phyloP scores from a whole-genome alignment of 129 eudicot genomes.

The Erigeron canadensis region DNA sequence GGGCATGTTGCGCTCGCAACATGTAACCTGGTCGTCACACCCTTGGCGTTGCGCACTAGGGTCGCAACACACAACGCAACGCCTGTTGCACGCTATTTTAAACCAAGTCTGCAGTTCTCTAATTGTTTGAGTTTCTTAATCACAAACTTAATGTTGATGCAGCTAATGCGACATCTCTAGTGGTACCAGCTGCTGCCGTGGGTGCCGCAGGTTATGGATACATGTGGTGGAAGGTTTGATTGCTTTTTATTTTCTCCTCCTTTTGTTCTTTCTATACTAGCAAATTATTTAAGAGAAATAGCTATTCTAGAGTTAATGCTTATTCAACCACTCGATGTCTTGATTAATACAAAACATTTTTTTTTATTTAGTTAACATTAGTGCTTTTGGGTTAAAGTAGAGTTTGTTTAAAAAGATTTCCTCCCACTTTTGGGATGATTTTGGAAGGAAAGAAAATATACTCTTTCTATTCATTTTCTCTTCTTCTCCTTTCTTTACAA shows the following conservation, averaged over 20 bases:
- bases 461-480: too few relatives aligned
- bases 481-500: too few relatives aligned
- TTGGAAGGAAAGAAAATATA: too few relatives aligned
- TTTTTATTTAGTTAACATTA: background rate
- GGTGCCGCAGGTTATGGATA: conserved; percentile 91
- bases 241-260: background rate
- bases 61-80: too few relatives aligned
- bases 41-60: too few relatives aligned
- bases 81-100: too few relatives aligned
- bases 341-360: background rate
- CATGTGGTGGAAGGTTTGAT: conserved; percentile 96
- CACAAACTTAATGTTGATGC: conserved; percentile 16
- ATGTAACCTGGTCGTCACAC: too few relatives aligned
- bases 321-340: background rate
- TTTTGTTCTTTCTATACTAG: background rate
- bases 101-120: too few relatives aligned
- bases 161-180: conserved; percentile 56
- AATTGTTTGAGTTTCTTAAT: background rate
- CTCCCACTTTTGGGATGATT: too few relatives aligned
- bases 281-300: background rate
- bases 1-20: too few relatives aligned
- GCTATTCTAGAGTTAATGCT: background rate
- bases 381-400: background rate
- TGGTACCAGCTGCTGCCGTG: conserved; percentile 75
- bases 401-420: too few relatives aligned